Base-by-base conservation (phyloP, 768 basidiomycete genomes). In the Leccinum pellstonianum region DNA sequence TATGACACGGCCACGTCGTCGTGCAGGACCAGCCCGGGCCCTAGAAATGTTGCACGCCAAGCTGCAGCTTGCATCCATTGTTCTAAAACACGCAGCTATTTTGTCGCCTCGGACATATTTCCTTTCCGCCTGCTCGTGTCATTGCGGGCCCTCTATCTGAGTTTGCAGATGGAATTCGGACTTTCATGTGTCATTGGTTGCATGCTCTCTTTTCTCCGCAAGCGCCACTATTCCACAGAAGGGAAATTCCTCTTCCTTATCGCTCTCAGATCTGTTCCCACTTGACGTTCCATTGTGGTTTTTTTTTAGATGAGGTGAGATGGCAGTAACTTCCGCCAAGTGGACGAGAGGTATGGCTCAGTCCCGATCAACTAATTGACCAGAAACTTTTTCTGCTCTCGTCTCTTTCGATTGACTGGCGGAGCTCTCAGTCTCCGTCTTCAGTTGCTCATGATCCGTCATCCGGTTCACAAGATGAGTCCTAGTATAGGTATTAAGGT, bases 101-200 rank as follows among this genome's bases (percentile, higher is more conserved):
- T 54, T 48, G 54, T 63, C 51, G 41, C 55, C 53, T 50, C 33
- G 57, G 50, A 59, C 48, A 23, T 47, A 55, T 51, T 46, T 59
- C 37, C 53, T 54, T 62, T 53, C 43, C 46, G 59, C 51, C 56
- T 55, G 38, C 55, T 54, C 51, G 60, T 54, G 47, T 60, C 52
- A 49, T 57, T 56, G 62, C 55, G 54, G 58, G 25, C 61, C 55
- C 57, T 60, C 59, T 64, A 59, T 64, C 66, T 72, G 70, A 70
- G 70, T 70, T 70, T 72, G 37, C 68, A 65, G 62, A 52, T 51
- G 54, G 54, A 46, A 56, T 70, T 73, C 71, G 70, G 70, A 71
- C 71, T 71, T 71, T 71, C 66, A 68, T 68, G 61, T 68, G 68
- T 70, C 64, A 61, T 60, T 68, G 62, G 62, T 69, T 65, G 52